phyloP scores from a whole-genome alignment of 805 yeast species.

The Saccharomycopsis sp. region DNA sequence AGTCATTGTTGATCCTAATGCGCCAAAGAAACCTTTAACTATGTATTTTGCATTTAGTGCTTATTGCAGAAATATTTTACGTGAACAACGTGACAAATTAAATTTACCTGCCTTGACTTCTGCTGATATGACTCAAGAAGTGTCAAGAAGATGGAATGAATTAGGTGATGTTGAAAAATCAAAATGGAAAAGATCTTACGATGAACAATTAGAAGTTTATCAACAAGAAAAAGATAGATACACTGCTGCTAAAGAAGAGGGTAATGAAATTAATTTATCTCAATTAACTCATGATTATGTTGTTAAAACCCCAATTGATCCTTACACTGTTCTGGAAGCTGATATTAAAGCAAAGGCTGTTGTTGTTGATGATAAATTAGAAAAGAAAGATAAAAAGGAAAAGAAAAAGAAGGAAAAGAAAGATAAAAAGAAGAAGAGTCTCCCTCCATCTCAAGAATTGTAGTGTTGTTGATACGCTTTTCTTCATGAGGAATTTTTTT shows the following conservation, averaged over 20 bases:
- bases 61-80: slow-evolving; percentile 61
- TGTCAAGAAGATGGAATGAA: slow-evolving; percentile 73
- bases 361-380: background rate
- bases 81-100: slow-evolving; percentile 54
- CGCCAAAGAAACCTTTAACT: slow-evolving; percentile 92
- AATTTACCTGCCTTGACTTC: slow-evolving; percentile 62
- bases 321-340: slow-evolving; percentile 15
- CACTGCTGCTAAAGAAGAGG: slow-evolving; percentile 30
- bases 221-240: slow-evolving; percentile 41
- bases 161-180: slow-evolving; percentile 64
- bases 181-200: slow-evolving; percentile 57
- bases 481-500: no score
- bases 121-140: slow-evolving; percentile 70
- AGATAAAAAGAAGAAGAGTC: slow-evolving; percentile 7
- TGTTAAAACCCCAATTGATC: slow-evolving; percentile 14
- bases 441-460: no score
- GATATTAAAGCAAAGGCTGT: slow-evolving; percentile 1
- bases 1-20: slow-evolving; percentile 76
- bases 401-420: slow-evolving; percentile 11
- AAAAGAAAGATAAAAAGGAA: slow-evolving; percentile 13
- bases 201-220: slow-evolving; percentile 38
- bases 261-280: slow-evolving; percentile 13
- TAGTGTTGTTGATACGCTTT: no score
- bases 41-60: slow-evolving; percentile 76
- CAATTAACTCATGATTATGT: slow-evolving; percentile 12